A percentile compares a stretch with the other conserved stretches of the same genome.
phyloP scores from a whole-genome alignment of 2,329 filamentous ascomycete species.

The Neonectria neomacrospora region DNA sequence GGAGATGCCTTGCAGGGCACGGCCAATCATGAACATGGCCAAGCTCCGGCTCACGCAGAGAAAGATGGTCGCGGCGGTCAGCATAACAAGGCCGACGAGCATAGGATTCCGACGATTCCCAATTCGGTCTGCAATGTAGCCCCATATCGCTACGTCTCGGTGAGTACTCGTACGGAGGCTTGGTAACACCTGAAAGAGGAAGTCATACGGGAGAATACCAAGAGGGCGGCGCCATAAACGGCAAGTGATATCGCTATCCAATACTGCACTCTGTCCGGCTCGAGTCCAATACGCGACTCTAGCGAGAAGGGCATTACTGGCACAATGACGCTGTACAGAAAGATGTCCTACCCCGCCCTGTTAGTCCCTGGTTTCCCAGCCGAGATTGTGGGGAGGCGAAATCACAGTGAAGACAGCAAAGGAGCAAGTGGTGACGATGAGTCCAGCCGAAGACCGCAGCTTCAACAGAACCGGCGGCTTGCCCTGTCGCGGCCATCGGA shows the following conservation, averaged over 20 bases:
- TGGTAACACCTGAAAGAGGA: background rate
- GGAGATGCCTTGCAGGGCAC: constrained; percentile 49
- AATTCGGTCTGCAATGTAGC: constrained; percentile 50
- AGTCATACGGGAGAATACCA: constrained; percentile 47
- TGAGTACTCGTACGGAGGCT: background rate
- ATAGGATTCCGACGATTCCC: constrained; percentile 48
- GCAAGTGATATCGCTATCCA: constrained; percentile 52
- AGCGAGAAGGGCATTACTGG: constrained; percentile 50
- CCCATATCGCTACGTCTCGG: constrained; percentile 47
- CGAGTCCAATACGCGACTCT: constrained; percentile 41
- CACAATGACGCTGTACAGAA: constrained; percentile 50
- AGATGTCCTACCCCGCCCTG: constrained; percentile 47
- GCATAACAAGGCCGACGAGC: constrained; percentile 47
- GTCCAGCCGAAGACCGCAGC: constrained; percentile 46
- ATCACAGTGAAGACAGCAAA: constrained; percentile 51
- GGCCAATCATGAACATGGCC: constrained; percentile 48
- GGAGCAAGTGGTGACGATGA: constrained; percentile 48
- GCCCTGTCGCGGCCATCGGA: constrained; percentile 26
- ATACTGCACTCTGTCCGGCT: constrained; percentile 45
- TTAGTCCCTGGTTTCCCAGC: constrained; percentile 6
- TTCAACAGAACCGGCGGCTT: constrained; percentile 45
- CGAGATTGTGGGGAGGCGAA: background rate
- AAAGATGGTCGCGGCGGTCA: constrained; percentile 46
- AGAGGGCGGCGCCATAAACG: constrained; percentile 47
- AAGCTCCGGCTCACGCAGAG: constrained; percentile 48